These are phyloP conservation scores for Neurospora sp. DNA, from an alignment of 495 filamentous ascomycete species.

Conservation along the genomic window DNA sequence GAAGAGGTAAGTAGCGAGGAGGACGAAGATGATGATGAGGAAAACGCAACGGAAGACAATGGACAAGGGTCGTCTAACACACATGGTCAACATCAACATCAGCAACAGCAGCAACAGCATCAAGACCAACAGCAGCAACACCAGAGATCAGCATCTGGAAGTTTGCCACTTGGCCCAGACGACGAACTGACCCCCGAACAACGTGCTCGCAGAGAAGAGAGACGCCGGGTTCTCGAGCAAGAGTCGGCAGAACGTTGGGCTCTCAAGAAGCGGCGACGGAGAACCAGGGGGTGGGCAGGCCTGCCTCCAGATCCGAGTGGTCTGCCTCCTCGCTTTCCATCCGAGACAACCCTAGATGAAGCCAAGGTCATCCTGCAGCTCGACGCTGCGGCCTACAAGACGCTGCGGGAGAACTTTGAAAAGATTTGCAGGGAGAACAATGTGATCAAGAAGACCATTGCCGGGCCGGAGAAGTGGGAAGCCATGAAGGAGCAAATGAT, in stretches of 20 bases:
- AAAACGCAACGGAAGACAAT: not conserved
- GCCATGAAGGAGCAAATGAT: conserved; percentile 58
- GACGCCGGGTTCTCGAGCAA: conserved; percentile 45
- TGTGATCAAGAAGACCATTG: conserved; percentile 64
- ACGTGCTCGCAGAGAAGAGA: conserved; percentile 44
- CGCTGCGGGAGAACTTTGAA: conserved; percentile 57
- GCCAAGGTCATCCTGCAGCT: conserved; percentile 59
- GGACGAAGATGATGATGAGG: conserved; percentile 4
- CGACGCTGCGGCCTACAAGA: conserved; percentile 50
- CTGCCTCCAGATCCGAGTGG: conserved; percentile 63
- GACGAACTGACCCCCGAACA: conserved; percentile 42
- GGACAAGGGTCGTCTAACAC: not conserved
- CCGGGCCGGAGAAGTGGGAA: conserved; percentile 64
- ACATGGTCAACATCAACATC: not conserved
- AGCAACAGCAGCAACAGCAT: not conserved
- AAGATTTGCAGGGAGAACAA: conserved; percentile 53
- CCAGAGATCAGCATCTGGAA: not conserved
- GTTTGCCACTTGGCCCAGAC: conserved; percentile 15
- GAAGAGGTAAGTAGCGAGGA: conserved; percentile 17
- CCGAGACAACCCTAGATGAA: conserved; percentile 73
- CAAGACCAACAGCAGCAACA: not conserved
- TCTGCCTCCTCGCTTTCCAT: conserved; percentile 61
- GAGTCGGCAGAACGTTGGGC: conserved; percentile 56
- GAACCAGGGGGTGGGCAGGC: conserved; percentile 60
- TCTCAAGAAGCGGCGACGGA: conserved; percentile 58